These are phyloP conservation scores for Trichoderma citrinoviride DNA, from an alignment of 2,329 filamentous ascomycete species.

Conservation along the genomic window DNA sequence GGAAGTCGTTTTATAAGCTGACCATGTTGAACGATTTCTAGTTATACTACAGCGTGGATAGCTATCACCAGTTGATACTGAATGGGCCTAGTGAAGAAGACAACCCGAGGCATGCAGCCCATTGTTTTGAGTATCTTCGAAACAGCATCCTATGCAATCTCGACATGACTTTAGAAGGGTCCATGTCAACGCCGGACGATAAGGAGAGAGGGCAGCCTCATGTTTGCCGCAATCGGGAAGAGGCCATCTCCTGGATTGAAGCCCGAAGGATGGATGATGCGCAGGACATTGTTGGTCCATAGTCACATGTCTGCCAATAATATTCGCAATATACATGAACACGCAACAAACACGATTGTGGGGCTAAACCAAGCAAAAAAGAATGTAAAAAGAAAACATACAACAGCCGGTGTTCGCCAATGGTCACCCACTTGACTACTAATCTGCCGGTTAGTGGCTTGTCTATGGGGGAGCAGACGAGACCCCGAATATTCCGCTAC, in stretches of 20 bases:
- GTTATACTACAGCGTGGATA: conserved; percentile 9
- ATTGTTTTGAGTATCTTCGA: conserved; percentile 9
- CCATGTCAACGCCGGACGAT: conserved; percentile 4
- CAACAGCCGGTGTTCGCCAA: no score
- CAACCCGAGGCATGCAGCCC: conserved; percentile 2
- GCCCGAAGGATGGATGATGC: conserved; percentile 5
- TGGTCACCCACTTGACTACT: no score
- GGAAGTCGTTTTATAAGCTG: not conserved
- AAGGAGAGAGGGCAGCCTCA: conserved; percentile 4
- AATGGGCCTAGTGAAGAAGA: not conserved
- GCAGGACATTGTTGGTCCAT: conserved; percentile 5
- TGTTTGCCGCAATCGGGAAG: conserved; percentile 2
- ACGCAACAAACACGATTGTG: no score
- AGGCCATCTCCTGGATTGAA: conserved; percentile 3
- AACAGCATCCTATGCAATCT: conserved; percentile 10
- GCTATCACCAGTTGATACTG: not conserved
- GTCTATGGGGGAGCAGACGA: no score
- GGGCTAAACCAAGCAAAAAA: no score
- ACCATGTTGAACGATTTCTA: not conserved
- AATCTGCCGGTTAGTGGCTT: no score
- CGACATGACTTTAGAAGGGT: not conserved
- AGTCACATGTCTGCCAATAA: not conserved
- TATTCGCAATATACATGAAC: not conserved
- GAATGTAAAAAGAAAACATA: no score
- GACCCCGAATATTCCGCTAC: no score